phyloP scores from a whole-genome alignment of 495 filamentous ascomycete genomes.

The Penicillium verhagenii region DNA sequence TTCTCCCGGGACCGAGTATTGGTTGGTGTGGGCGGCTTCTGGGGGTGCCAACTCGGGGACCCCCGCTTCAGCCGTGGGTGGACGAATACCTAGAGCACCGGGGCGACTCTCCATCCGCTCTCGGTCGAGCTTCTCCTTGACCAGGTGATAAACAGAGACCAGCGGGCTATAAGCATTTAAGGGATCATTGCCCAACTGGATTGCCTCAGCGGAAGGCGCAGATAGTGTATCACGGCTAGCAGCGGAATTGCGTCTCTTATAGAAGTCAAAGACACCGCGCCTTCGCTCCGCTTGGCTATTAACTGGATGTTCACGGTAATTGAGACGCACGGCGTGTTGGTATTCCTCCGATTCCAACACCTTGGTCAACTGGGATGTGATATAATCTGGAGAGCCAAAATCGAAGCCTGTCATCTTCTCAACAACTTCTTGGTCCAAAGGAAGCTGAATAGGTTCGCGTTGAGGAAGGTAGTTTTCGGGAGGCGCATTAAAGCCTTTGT shows the following conservation, averaged over 20 bases:
- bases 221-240: slow-evolving; percentile 87
- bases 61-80: slow-evolving; percentile 58
- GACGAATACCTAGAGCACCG: slow-evolving; percentile 55
- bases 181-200: slow-evolving; percentile 82
- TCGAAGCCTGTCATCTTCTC: slow-evolving; percentile 97
- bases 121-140: slow-evolving; percentile 88
- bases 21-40: slow-evolving; percentile 89
- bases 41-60: slow-evolving; percentile 77
- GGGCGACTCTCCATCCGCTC: slow-evolving; percentile 68
- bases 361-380: slow-evolving; percentile 76
- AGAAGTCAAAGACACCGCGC: slow-evolving; percentile 93
- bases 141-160: slow-evolving; percentile 93
- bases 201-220: slow-evolving; percentile 77
- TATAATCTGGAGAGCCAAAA: slow-evolving; percentile 83
- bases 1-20: slow-evolving; percentile 83
- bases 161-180: slow-evolving; percentile 92
- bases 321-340: slow-evolving; percentile 69
- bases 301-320: slow-evolving; percentile 62
- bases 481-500: slow-evolving; percentile 80
- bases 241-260: slow-evolving; percentile 84
- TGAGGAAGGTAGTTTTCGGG: slow-evolving; percentile 87
- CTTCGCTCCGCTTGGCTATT: slow-evolving; percentile 77
- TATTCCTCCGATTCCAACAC: slow-evolving; percentile 90
- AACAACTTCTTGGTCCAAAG: slow-evolving; percentile 80
- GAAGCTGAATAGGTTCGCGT: slow-evolving; percentile 80